Evolutionary conservation across 2,329 filamentous ascomycete species (phyloP), one percentile per base, ranked within the genome.

Genomic region (Corynespora cassiicola): DNA sequence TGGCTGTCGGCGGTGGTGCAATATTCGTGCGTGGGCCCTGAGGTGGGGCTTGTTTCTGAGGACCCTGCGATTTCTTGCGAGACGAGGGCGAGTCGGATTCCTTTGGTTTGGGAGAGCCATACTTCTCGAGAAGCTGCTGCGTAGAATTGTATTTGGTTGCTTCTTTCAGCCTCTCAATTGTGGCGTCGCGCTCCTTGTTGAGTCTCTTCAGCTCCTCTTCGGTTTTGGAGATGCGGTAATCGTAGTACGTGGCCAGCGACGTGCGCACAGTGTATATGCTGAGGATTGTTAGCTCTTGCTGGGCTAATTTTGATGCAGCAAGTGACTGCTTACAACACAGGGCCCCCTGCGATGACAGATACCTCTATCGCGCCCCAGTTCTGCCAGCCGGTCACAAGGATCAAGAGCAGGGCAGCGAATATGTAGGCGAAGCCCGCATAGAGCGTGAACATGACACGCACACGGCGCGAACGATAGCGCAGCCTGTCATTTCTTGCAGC

Each of bases 111-210:
- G 69, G 50, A 31, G 85, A 82, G 7, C 90, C 91, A 66, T 99
- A 99, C 60, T 97, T 99, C 60, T 97, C 89, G 8, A 99, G 80
- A 43, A 99, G 72, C 64, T 96, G 84, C 60, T 95, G 83, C 2
- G 94, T 99, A 20, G 91, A 94, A 69, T 97, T 89, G 73, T 96
- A 99, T 68, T 88, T 96, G 21, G 94, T 99, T 17, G 91, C 91
- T 42, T 87, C 85, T 71, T 99, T 99, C 48, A 99, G 82, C 70
- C 91, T 91, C 65, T 95, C 87, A 51, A 99, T 97, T 2, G 91
- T 96, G 56, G 84, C 84, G 42, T 88, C 83, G 36, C 92, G 84
- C 68, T 96, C 88, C 36, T 83, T 81, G 58, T 91, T 84, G 22
- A 91, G 79, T 14, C 81, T 81, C 55, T 92, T 86, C 19, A 97